Percentiles rank a stretch among this genome's conserved stretches.
phyloP scores from a whole-genome alignment of 1,284 basidiomycete genomes.

The Ceratobasidium sp. region DNA sequence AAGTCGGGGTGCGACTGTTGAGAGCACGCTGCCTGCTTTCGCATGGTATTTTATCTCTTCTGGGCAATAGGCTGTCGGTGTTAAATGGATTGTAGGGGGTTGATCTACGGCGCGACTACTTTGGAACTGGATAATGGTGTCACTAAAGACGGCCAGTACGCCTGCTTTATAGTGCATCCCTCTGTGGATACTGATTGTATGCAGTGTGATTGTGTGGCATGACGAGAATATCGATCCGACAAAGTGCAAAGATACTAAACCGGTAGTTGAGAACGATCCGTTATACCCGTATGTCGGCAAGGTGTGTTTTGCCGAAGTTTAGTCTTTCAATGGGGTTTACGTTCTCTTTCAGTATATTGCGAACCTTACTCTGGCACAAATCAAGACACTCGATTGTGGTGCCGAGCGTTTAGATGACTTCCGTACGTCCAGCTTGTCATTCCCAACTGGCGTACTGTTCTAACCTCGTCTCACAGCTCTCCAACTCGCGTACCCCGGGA shows the following conservation, averaged over 20 bases:
- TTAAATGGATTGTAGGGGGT: slow-evolving; percentile 63
- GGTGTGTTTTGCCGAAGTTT: neutral
- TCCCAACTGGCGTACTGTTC: neutral
- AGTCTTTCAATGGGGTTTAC: neutral
- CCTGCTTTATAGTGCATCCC: neutral
- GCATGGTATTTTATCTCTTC: slow-evolving; percentile 68
- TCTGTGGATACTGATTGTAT: neutral
- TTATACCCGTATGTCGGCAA: slow-evolving; percentile 52
- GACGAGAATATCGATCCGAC: slow-evolving; percentile 72
- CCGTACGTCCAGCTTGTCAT: slow-evolving; percentile 62
- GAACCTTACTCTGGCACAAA: slow-evolving; percentile 80
- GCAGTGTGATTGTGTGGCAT: slow-evolving; percentile 82
- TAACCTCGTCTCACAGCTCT: slow-evolving; percentile 62
- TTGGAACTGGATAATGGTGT: slow-evolving; percentile 83
- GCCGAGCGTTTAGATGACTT: slow-evolving; percentile 72
- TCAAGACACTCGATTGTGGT: slow-evolving; percentile 83
- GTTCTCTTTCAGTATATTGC: slow-evolving; percentile 77
- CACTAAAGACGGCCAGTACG: slow-evolving; percentile 65
- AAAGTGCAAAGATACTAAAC: slow-evolving; percentile 76
- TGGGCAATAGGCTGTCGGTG: neutral
- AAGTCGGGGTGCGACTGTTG: slow-evolving; percentile 77
- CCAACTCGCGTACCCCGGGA: slow-evolving; percentile 74
- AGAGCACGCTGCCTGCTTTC: slow-evolving; percentile 77
- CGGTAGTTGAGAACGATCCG: slow-evolving; percentile 57
- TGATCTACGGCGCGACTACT: slow-evolving; percentile 79